Evolutionary conservation across 1,139 yeast genomes (phyloP).

Genomic region (Debaryomyces subglobosus): DNA sequence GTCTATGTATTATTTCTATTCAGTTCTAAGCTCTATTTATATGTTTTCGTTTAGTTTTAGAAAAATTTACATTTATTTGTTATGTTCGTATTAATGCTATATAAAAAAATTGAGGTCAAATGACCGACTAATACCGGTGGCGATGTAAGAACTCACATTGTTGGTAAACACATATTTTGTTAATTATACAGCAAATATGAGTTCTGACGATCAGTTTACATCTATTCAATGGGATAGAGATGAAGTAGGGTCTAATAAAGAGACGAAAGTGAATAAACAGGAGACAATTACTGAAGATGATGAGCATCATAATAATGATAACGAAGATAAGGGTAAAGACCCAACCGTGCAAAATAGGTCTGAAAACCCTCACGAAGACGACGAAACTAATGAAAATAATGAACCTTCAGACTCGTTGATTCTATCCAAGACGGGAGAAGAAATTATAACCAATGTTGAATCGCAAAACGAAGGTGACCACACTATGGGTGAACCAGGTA

Average conservation of each 20-base stretch:
- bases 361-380: background rate
- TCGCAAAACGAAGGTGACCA: background rate
- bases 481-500: background rate
- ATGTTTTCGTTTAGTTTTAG: background rate
- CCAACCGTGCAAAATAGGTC: constrained; percentile 2
- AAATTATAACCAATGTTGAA: background rate
- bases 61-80: background rate
- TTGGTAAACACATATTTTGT: background rate
- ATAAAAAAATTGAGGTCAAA: constrained; percentile 3
- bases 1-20: constrained; percentile 4
- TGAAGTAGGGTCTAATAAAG: constrained; percentile 26
- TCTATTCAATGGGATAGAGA: constrained; percentile 63
- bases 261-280: constrained; percentile 1
- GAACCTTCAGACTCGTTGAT: constrained; percentile 20
- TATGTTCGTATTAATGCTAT: background rate
- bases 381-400: constrained; percentile 8
- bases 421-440: constrained; percentile 4
- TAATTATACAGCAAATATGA: constrained; percentile 19
- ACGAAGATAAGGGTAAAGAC: constrained; percentile 9
- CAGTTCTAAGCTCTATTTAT: constrained; percentile 1
- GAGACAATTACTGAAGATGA: constrained; percentile 17
- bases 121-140: constrained; percentile 12
- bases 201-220: constrained; percentile 54
- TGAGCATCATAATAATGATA: constrained; percentile 9
- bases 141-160: constrained; percentile 4